These are phyloP conservation scores for Stromatinia cepivora DNA, from an alignment of 2,329 filamentous ascomycete genomes.

Conservation along the genomic window DNA sequence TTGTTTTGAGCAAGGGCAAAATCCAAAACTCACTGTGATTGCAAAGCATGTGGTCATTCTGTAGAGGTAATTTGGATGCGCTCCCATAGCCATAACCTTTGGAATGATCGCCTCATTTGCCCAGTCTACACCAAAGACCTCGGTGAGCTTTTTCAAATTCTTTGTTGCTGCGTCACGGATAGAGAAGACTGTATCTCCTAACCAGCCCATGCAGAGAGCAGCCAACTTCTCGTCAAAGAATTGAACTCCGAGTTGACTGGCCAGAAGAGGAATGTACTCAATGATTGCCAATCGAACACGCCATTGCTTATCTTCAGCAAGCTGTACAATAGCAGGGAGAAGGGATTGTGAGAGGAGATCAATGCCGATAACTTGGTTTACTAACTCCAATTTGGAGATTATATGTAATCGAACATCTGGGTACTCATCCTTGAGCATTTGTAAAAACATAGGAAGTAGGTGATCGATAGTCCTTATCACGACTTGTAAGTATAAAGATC, in stretches of 20 bases:
- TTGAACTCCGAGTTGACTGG: conserved; percentile 90
- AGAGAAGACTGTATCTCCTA: conserved; percentile 97
- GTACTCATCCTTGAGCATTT: conserved; percentile 99
- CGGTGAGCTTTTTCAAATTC: conserved; percentile 96
- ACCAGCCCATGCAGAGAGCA: conserved; percentile 95
- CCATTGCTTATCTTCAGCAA: conserved; percentile 99
- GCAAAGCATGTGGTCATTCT: conserved; percentile 99
- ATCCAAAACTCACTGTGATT: conserved; percentile 74
- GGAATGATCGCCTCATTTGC: conserved; percentile 95
- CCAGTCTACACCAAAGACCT: conserved; percentile 98
- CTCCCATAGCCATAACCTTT: conserved; percentile 98
- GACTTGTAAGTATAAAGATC: conserved; percentile 30
- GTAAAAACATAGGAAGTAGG: conserved; percentile 95
- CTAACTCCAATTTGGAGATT: conserved; percentile 98
- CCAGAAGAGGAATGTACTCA: conserved; percentile 96
- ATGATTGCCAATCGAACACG: conserved; percentile 96
- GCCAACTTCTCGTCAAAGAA: conserved; percentile 99
- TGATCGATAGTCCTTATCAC: conserved; percentile 81
- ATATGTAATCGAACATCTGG: conserved; percentile 97
- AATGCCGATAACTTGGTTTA: conserved; percentile 98
- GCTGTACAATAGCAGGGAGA: conserved; percentile 92
- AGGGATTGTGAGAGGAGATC: conserved; percentile 95
- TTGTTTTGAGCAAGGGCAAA: background rate
- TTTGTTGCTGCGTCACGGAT: conserved; percentile 96
- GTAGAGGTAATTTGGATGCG: conserved; percentile 98